These are phyloP conservation scores for Kalaharituber pfeilii DNA, from an alignment of 2,329 filamentous ascomycete species.

Conservation along the genomic window DNA sequence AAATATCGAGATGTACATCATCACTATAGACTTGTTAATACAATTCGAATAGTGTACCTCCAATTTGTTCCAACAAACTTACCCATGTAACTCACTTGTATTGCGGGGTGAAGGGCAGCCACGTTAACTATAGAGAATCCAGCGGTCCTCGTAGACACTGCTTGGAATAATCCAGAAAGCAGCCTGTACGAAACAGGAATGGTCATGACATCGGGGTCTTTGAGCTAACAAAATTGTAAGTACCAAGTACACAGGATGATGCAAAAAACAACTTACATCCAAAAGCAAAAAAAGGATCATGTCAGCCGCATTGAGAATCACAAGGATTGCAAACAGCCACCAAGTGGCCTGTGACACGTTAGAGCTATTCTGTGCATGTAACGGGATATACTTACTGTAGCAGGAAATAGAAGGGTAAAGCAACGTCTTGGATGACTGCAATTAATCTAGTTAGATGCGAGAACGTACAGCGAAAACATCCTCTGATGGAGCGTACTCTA, in stretches of 20 bases:
- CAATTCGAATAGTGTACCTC: constrained; percentile 4
- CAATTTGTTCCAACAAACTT: constrained; percentile 3
- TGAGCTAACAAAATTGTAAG: constrained; percentile 18
- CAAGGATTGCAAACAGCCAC: constrained; percentile 82
- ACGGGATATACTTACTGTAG: not conserved
- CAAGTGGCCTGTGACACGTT: constrained; percentile 56
- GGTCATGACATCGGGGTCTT: constrained; percentile 48
- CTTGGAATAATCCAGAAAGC: constrained; percentile 78
- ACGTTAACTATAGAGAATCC: constrained; percentile 74
- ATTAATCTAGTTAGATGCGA: not conserved
- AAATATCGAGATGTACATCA: constrained; percentile 99
- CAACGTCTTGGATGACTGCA: constrained; percentile 77
- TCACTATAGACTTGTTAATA: constrained; percentile 44
- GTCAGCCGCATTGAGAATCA: constrained; percentile 68
- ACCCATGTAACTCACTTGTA: constrained; percentile 76
- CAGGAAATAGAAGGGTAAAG: constrained; percentile 82
- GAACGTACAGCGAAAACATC: constrained; percentile 33
- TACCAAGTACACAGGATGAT: not conserved
- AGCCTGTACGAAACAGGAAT: constrained; percentile 59
- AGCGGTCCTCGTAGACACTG: constrained; percentile 72
- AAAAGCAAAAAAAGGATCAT: constrained; percentile 82
- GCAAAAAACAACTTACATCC: constrained; percentile 38
- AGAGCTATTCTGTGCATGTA: not conserved
- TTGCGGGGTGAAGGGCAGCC: constrained; percentile 62
- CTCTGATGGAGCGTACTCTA: not conserved